Base-by-base conservation (phyloP, 2,329 filamentous ascomycete species). In the Pyrenochaeta sp. region DNA sequence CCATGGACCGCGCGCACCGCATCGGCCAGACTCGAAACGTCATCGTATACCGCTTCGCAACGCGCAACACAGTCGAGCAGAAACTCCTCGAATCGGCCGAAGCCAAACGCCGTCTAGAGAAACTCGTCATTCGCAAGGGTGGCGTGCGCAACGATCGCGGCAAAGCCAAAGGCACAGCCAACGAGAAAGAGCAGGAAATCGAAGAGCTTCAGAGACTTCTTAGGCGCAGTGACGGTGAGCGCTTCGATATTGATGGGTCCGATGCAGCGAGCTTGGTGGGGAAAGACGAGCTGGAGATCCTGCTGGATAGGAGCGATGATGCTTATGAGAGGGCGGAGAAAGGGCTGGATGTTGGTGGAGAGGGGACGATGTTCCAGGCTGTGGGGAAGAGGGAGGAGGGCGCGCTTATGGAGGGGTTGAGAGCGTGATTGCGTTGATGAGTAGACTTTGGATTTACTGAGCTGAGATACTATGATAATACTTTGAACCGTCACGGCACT, bases 61-160 rank as follows among this genome's bases (percentile, higher is more conserved):
- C 94, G 0, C 91, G 92, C 61, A 89, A 88, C 7, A 97, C 94
- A 0, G 90, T 99, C 0, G 94, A 99, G 67, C 90, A 96, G 63
- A 86, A 85, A 5, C 78, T 97, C 0, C 82, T 97, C 0, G 82
- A 91, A 60, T 91, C 89, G 22, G 94, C 94, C 0, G 91, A 96
- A 60, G 90, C 89, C 1, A 99, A 99, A 72, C 86, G 94, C 0
- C 82, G 92, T 1, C 80, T 99, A 0, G 94, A 99, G 68, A 96
- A 96, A 66, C 78, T 99, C 0, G 90, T 99, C 6, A 99, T 99
- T 62, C 89, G 93, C 49, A 97, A 97, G 68, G 93, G 93, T 76
- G 28, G 75, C 64, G 38, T 83, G 50, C 81, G 15, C 81, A 91
- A 67, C 32, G 49, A 75, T 89, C 17, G 81, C 78, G 49, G 80